Base-by-base conservation (phyloP, 2,329 filamentous ascomycete species). In the Aspergillus clavatus region DNA sequence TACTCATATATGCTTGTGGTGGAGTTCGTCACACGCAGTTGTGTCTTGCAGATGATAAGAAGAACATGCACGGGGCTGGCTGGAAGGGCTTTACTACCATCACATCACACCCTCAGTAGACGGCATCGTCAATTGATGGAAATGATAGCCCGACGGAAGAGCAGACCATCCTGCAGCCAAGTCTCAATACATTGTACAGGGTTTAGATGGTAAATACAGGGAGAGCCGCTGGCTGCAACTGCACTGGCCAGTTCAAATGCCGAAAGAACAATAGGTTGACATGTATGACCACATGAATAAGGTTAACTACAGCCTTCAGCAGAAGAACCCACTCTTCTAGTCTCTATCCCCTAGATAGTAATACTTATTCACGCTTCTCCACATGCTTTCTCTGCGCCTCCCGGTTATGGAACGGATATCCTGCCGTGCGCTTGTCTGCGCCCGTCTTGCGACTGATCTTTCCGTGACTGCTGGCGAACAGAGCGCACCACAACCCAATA, bases 371-470 rank as follows among this genome's bases (percentile, higher is more conserved):
- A 35, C 31, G 65, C 59, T 68, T 72, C 29, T 53, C 58, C 37
- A 63, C 60, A 50, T 62, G 64, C 55, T 70, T 78, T 70, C 74
- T 78, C 58, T 75, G 75, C 31, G 78, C 76, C 61, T 80, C 77
- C 4, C 55, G 58, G 55, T 86, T 86, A 53, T 71, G 72, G 61
- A 87, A 86, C 3, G 83, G 83, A 55, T 80, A 87, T 8, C 80
- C 81, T 47, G 75, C 75, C 21, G 76, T 84, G 59, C 82, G 72
- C 73, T 84, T 85, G 59, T 86, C 83, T 26, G 78, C 80, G 0
- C 82, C 82, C 1, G 81, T 85, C 66, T 74, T 80, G 59, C 77
- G 75, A 58, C 76, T 81, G 43, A 84, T 79, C 49, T 73, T 69
- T 1, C 80, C 79, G 54, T 73, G 63, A 35, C 72, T 76, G 43